These are phyloP conservation scores for Candida ponderosae DNA, from an alignment of 805 yeast species.

Conservation along the genomic window DNA sequence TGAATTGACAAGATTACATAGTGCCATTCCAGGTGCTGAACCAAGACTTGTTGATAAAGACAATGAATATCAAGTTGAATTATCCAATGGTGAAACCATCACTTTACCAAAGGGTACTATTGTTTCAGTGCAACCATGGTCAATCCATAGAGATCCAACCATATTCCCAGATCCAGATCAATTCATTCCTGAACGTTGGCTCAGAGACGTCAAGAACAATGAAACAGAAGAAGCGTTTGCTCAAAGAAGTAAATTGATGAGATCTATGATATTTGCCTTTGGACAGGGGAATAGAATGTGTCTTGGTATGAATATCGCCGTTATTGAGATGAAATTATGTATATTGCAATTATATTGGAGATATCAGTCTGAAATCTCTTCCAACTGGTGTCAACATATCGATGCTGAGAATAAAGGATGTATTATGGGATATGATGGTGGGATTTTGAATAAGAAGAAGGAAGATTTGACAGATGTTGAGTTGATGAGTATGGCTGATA, in stretches of 20 bases:
- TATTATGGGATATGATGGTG: slow-evolving; percentile 17
- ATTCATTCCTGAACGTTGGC: slow-evolving; percentile 62
- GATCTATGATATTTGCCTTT: slow-evolving; percentile 53
- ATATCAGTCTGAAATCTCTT: slow-evolving; percentile 29
- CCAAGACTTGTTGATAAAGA: slow-evolving; percentile 42
- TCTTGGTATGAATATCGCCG: slow-evolving; percentile 61
- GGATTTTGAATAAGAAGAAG: slow-evolving; percentile 4
- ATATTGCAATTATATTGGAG: slow-evolving; percentile 47
- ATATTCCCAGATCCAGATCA: slow-evolving; percentile 40
- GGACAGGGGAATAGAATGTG: slow-evolving; percentile 74
- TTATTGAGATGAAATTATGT: slow-evolving; percentile 55
- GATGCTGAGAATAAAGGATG: slow-evolving; percentile 12
- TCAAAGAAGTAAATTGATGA: slow-evolving; percentile 35
- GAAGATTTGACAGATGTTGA: slow-evolving; percentile 29
- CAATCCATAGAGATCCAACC: slow-evolving; percentile 43
- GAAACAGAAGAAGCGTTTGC: slow-evolving; percentile 28
- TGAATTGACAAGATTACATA: slow-evolving; percentile 55
- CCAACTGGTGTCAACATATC: slow-evolving; percentile 35
- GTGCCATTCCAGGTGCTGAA: slow-evolving; percentile 71
- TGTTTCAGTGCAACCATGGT: slow-evolving; percentile 60
- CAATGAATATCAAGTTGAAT: slow-evolving; percentile 11
- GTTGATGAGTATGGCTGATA: slow-evolving; percentile 49
- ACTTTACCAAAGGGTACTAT: slow-evolving; percentile 44
- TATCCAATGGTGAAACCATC: slow-evolving; percentile 12
- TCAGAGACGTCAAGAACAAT: slow-evolving; percentile 20